Evolutionary conservation across 2,329 filamentous ascomycete genomes (phyloP), one percentile per base, ranked within the genome.

Genomic region (Ascochyta lentis): DNA sequence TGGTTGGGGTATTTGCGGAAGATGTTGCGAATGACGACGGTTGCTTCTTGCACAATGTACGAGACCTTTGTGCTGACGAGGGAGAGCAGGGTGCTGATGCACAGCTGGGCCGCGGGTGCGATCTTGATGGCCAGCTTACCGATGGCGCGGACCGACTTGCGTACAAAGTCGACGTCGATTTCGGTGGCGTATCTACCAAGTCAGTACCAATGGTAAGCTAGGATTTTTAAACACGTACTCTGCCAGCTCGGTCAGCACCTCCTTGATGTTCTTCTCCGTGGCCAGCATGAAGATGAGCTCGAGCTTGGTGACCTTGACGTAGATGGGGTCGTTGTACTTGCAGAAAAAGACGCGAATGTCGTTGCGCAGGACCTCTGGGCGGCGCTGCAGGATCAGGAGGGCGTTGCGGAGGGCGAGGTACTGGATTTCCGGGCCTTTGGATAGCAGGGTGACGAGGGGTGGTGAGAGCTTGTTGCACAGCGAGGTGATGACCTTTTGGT

Each of bases 261-360:
- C 92, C 44, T 92, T 89, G 66, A 99, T 99, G 74, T 99, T 99
- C 69, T 89, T 90, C 77, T 97, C 92, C 31, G 87, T 96, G 7
- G 95, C 95, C 57, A 99, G 84, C 95, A 98, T 99, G 77, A 99
- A 99, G 64, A 99, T 98, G 66, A 99, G 85, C 78, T 99, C 95
- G 45, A 99, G 84, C 78, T 99, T 99, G 15, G 95, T 99, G 47
- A 99, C 95, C 77, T 99, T 99, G 79, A 99, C 95, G 75, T 98
- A 99, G 62, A 99, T 99, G 0, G 95, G 95, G 72, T 99, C 95
- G 75, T 99, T 99, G 79, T 99, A 99, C 82, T 99, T 99, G 86
- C 95, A 99, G 79, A 99, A 99, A 79, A 99, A 99, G 29, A 99
- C 95, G 42, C 95, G 87, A 60, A 99, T 98, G 76, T 99, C 95